phyloP scores from a whole-genome alignment of 495 filamentous ascomycete genomes.

The Rhizodiscina lignyota region DNA sequence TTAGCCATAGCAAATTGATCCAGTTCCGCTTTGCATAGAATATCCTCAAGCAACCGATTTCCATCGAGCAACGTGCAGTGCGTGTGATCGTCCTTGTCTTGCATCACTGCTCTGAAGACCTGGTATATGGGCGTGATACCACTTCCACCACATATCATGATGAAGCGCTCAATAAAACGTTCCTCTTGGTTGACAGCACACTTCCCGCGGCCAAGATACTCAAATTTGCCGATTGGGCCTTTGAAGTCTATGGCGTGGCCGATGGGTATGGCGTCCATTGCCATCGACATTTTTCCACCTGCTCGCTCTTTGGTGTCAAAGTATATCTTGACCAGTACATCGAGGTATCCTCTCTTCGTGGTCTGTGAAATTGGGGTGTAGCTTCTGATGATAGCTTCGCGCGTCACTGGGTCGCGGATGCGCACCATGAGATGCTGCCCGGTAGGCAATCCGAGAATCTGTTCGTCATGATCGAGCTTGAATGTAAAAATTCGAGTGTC shows the following conservation, averaged over 20 bases:
- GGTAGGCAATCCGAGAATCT: slow-evolving; percentile 62
- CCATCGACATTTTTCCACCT: slow-evolving; percentile 77
- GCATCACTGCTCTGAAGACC: slow-evolving; percentile 63
- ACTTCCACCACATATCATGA: slow-evolving; percentile 81
- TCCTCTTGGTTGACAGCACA: slow-evolving; percentile 44
- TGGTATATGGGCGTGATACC: slow-evolving; percentile 91
- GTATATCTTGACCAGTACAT: slow-evolving; percentile 80
- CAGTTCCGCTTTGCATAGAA: slow-evolving; percentile 63
- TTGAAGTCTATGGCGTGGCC: slow-evolving; percentile 71
- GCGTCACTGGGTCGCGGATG: slow-evolving; percentile 48
- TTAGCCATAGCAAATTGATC: slow-evolving; percentile 40
- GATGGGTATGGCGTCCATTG: slow-evolving; percentile 53
- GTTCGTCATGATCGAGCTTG: slow-evolving; percentile 52
- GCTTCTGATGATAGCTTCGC: slow-evolving; percentile 61
- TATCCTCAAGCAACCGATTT: slow-evolving; percentile 68
- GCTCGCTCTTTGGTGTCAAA: slow-evolving; percentile 36
- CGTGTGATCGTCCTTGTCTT: slow-evolving; percentile 38
- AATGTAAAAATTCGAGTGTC: slow-evolving; percentile 80
- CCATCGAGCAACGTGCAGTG: slow-evolving; percentile 62
- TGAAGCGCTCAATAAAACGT: slow-evolving; percentile 47
- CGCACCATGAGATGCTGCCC: slow-evolving; percentile 88
- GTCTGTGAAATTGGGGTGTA: slow-evolving; percentile 77
- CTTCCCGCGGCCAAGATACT: slow-evolving; percentile 53
- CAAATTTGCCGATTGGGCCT: slow-evolving; percentile 78
- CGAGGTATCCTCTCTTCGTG: slow-evolving; percentile 40